phyloP scores from a whole-genome alignment of 2,329 filamentous ascomycete genomes.

The Colletotrichum australisinense region DNA sequence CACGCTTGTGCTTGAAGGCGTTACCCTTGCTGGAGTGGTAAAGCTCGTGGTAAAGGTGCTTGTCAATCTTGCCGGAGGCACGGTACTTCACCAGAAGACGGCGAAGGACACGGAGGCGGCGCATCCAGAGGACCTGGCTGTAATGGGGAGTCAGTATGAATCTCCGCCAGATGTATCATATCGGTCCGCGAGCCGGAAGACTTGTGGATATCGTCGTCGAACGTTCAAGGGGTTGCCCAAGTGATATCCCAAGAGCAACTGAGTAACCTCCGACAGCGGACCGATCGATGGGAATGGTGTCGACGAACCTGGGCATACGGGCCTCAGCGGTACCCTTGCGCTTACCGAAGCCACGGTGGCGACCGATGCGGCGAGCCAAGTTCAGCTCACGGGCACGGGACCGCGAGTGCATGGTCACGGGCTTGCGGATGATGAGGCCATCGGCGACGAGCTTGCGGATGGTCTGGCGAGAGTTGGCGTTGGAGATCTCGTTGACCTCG shows the following conservation, averaged over 20 bases:
- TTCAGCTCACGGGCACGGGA: slow-evolving; percentile 95
- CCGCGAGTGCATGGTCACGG: slow-evolving; percentile 99
- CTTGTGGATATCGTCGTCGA: not conserved
- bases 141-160: slow-evolving; percentile 41
- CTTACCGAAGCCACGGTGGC: slow-evolving; percentile 99
- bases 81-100: slow-evolving; percentile 99
- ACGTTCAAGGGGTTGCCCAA: not conserved
- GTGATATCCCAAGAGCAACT: not conserved
- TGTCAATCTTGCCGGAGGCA: slow-evolving; percentile 99
- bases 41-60: slow-evolving; percentile 99
- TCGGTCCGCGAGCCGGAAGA: not conserved
- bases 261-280: not conserved
- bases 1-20: slow-evolving; percentile 99
- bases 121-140: slow-evolving; percentile 99
- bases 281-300: slow-evolving; percentile 7
- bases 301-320: slow-evolving; percentile 94
- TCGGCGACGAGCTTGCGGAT: slow-evolving; percentile 99
- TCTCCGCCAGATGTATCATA: not conserved
- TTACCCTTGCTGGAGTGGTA: slow-evolving; percentile 99
- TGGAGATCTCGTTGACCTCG: slow-evolving; percentile 99
- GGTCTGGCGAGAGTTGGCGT: slow-evolving; percentile 99
- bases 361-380: slow-evolving; percentile 91
- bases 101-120: slow-evolving; percentile 98
- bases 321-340: slow-evolving; percentile 99
- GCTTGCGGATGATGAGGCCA: slow-evolving; percentile 99